Conservation (phyloP, 1,139 yeast species). For the Chernovozyma sophiae-reginae region DNA sequence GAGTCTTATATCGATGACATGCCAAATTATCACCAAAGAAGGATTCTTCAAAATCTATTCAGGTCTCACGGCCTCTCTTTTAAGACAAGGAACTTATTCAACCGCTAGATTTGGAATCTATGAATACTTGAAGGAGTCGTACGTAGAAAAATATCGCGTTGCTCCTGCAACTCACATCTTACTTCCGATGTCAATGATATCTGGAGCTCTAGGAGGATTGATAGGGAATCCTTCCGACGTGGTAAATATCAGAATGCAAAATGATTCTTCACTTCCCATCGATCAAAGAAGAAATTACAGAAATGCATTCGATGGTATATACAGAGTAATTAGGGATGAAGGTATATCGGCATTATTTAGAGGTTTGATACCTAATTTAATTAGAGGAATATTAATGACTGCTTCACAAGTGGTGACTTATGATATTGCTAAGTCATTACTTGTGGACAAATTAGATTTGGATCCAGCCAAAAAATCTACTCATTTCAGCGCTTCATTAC, state of each 20-base stretch:
- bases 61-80: conserved; percentile 75
- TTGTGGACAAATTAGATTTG: conserved; percentile 48
- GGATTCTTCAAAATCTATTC: conserved; percentile 70
- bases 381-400: conserved; percentile 84
- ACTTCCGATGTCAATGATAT: conserved; percentile 75
- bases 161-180: conserved; percentile 39
- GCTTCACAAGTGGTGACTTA: conserved; percentile 89
- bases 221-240: conserved; percentile 89
- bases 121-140: conserved; percentile 63
- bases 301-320: conserved; percentile 75
- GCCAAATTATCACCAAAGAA: conserved; percentile 56
- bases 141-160: conserved; percentile 30
- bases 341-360: conserved; percentile 59
- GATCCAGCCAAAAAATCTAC: conserved; percentile 64
- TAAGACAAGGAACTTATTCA: conserved; percentile 86
- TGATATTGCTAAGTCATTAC: conserved; percentile 63
- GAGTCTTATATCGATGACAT: conserved; percentile 56
- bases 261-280: conserved; percentile 67
- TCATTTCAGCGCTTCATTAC: conserved; percentile 70
- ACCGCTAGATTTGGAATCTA: conserved; percentile 83
- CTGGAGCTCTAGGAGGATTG: conserved; percentile 81
- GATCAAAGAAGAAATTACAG: conserved; percentile 69
- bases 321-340: conserved; percentile 58
- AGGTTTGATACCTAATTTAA: conserved; percentile 74
- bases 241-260: conserved; percentile 88